These are phyloP conservation scores for Pinus tabuliformis DNA, from an alignment of 75 land plant genomes.

Conservation along the genomic window DNA sequence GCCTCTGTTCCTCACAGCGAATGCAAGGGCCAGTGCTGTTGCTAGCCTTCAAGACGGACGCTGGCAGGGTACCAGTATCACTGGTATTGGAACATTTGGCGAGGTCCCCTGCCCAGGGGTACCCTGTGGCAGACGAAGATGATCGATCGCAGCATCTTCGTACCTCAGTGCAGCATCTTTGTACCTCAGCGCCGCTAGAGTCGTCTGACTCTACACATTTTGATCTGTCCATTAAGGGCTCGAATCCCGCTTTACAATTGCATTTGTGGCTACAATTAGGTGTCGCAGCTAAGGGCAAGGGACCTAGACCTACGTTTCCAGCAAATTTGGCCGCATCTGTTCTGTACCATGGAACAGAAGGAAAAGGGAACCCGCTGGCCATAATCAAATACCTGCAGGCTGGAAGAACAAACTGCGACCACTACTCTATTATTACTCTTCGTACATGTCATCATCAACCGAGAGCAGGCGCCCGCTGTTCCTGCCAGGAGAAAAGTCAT, in stretches of 20 bases:
- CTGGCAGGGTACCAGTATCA: too few relatives aligned
- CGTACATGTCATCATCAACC: neutral
- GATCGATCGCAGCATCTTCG: neutral
- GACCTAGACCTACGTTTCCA: slow-evolving; percentile 1
- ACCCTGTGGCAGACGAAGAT: slow-evolving; percentile 1
- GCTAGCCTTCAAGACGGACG: too few relatives aligned
- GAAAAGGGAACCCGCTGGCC: neutral
- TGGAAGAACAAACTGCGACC: neutral
- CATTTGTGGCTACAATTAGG: neutral
- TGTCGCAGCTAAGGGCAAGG: neutral
- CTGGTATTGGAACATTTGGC: neutral
- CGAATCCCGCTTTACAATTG: neutral
- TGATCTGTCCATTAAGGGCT: neutral
- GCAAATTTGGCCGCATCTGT: slow-evolving; percentile 1
- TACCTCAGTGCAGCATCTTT: neutral
- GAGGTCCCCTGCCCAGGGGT: neutral
- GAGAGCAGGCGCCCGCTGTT: neutral
- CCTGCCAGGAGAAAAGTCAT: neutral
- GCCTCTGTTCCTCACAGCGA: too few relatives aligned
- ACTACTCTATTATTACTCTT: neutral
- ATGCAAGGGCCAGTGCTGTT: too few relatives aligned
- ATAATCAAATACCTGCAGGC: too few relatives aligned
- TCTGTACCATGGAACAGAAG: neutral
- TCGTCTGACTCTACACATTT: neutral
- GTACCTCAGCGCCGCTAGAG: neutral